Evolutionary conservation across 768 basidiomycete genomes (phyloP).

Genomic region (Pluteus cervinus): DNA sequence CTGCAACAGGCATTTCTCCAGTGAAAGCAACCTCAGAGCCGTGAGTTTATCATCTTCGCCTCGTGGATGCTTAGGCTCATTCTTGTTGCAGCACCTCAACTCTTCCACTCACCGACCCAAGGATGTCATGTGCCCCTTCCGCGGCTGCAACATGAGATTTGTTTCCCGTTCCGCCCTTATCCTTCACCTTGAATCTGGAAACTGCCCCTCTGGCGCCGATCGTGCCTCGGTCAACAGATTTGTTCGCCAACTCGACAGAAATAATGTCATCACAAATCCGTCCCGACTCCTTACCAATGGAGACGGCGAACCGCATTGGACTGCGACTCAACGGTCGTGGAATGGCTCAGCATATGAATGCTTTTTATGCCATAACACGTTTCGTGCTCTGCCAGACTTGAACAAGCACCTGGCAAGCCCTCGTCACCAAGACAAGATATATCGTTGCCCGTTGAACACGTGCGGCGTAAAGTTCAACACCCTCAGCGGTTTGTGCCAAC

Average conservation of each 20-base stretch:
- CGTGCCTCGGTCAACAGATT: slow-evolving; percentile 33
- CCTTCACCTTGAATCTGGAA: slow-evolving; percentile 61
- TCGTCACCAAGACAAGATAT: slow-evolving; percentile 44
- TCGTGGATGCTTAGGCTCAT: background rate
- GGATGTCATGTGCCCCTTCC: slow-evolving; percentile 28
- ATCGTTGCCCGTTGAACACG: slow-evolving; percentile 43
- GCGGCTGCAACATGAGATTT: slow-evolving; percentile 41
- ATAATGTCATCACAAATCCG: slow-evolving; percentile 50
- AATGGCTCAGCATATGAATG: slow-evolving; percentile 54
- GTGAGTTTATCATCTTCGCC: slow-evolving; percentile 8
- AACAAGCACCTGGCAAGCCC: slow-evolving; percentile 66
- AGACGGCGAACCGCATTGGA: slow-evolving; percentile 10
- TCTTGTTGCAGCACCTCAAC: slow-evolving; percentile 36
- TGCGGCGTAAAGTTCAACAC: slow-evolving; percentile 41
- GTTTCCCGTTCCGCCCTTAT: slow-evolving; percentile 48
- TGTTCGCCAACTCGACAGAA: slow-evolving; percentile 36
- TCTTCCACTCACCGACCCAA: slow-evolving; percentile 44
- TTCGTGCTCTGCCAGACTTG: slow-evolving; percentile 33
- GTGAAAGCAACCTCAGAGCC: slow-evolving; percentile 26
- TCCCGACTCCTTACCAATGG: slow-evolving; percentile 39
- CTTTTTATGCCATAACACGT: slow-evolving; percentile 46
- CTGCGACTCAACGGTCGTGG: slow-evolving; percentile 30
- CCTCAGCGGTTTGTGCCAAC: slow-evolving; percentile 56
- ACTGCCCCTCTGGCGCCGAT: slow-evolving; percentile 44
- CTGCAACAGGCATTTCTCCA: slow-evolving; percentile 39